These are phyloP conservation scores for Westerdykella sp. DNA, from an alignment of 2,329 filamentous ascomycete species.

Conservation along the genomic window DNA sequence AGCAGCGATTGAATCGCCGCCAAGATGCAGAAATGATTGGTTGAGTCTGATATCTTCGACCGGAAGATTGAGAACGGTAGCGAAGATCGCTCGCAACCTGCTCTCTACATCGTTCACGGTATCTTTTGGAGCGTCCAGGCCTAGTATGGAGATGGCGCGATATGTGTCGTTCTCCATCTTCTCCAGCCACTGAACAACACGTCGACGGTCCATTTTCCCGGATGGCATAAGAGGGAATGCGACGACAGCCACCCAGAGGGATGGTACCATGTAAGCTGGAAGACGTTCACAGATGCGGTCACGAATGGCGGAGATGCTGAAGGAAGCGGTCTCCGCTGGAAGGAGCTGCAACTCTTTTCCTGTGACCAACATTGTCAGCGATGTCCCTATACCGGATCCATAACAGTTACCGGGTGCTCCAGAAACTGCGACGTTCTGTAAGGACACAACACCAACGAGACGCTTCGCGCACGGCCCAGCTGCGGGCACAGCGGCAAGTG, in stretches of 20 bases:
- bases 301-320: conserved; percentile 19
- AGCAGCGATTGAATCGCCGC: conserved; percentile 33
- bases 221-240: conserved; percentile 29
- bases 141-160: conserved; percentile 20
- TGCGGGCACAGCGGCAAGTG: conserved; percentile 23
- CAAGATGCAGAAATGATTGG: conserved; percentile 30
- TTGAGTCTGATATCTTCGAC: conserved; percentile 24
- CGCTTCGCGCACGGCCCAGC: conserved; percentile 27
- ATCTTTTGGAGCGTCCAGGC: conserved; percentile 9
- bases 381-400: background rate
- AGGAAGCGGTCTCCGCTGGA: conserved; percentile 16
- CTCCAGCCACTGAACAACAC: conserved; percentile 27
- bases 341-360: conserved; percentile 12
- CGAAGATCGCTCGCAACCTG: conserved; percentile 27
- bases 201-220: conserved; percentile 27
- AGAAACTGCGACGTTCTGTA: conserved; percentile 12
- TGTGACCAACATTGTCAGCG: background rate
- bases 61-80: conserved; percentile 24
- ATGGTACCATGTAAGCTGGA: conserved; percentile 32
- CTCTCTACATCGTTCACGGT: conserved; percentile 16
- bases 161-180: conserved; percentile 25
- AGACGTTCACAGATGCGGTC: conserved; percentile 25
- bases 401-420: background rate
- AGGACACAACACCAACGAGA: conserved; percentile 24
- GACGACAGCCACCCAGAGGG: conserved; percentile 24